A percentile compares a stretch with the other conserved stretches of the same genome.
These are phyloP conservation scores for Talaromyces sp. DNA, from an alignment of 2,329 filamentous ascomycete genomes.

Conservation along the genomic window DNA sequence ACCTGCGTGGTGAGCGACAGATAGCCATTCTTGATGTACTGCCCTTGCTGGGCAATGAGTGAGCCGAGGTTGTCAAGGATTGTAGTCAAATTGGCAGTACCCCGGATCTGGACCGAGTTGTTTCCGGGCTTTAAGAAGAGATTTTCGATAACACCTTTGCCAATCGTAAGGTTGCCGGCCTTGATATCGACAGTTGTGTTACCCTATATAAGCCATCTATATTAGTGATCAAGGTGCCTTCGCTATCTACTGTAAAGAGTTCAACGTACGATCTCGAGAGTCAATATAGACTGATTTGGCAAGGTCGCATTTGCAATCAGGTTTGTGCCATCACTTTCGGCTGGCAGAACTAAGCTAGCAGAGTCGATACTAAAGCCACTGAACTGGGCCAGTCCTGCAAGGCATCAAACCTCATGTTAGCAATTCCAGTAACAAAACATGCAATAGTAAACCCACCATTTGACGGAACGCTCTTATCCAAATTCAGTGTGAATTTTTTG, in stretches of 20 bases:
- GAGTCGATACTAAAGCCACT: slow-evolving; percentile 47
- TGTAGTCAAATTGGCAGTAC: slow-evolving; percentile 45
- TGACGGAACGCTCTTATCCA: slow-evolving; percentile 34
- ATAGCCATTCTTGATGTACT: slow-evolving; percentile 27
- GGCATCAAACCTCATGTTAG: background rate
- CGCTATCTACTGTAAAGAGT: background rate
- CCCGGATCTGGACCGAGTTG: slow-evolving; percentile 49
- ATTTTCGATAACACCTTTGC: slow-evolving; percentile 48
- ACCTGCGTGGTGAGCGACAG: slow-evolving; percentile 29
- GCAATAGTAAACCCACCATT: slow-evolving; percentile 28
- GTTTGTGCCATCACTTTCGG: slow-evolving; percentile 48
- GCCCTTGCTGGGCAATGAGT: slow-evolving; percentile 27
- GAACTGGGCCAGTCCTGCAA: slow-evolving; percentile 53
- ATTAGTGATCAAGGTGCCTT: background rate
- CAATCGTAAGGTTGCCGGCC: slow-evolving; percentile 47
- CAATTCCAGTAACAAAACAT: background rate
- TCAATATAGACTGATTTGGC: slow-evolving; percentile 57
- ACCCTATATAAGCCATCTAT: slow-evolving; percentile 32
- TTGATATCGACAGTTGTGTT: slow-evolving; percentile 53
- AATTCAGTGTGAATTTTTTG: slow-evolving; percentile 31
- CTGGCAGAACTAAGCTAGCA: slow-evolving; percentile 44
- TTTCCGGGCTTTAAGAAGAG: slow-evolving; percentile 53
- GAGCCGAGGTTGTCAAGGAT: slow-evolving; percentile 29
- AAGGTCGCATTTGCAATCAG: slow-evolving; percentile 52
- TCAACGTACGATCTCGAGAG: slow-evolving; percentile 45